Base-by-base conservation (phyloP, 1,139 yeast species). In the Candida dubliniensis region DNA sequence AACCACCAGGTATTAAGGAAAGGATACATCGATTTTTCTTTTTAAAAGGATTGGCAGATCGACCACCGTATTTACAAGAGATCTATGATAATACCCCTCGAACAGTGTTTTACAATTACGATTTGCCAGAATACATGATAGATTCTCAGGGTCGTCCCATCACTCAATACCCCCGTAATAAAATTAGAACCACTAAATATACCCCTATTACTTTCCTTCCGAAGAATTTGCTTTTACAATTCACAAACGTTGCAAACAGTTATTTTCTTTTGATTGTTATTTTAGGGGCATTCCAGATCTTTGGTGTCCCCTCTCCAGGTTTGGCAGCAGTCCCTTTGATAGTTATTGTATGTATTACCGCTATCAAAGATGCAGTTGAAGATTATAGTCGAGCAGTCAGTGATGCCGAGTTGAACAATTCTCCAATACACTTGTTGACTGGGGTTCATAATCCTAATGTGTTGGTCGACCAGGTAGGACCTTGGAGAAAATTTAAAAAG, bases 121-220 rank as follows among this genome's bases (percentile, higher is more conserved):
- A 58, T 3, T 51, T 71, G 34, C 77, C 77, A 0, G 54, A 53
- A 2, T 51, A 57, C 30, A 57, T 70, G 66, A 51, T 41, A 38
- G 61, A 62, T 35, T 49, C 54, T 3, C 74, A 81, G 5, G 89
- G 89, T 12, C 64, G 72, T 44, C 95, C 95, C 0, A 55, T 69
- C 5, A 58, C 66, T 9, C 52, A 59, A 11, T 93, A 84, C 61
- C 83, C 95, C 2, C 77, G 96, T 61, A 93, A 93, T 69, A 93
- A 93, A 65, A 89, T 93, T 56, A 84, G 97, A 69, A 91, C 99
- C 1, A 90, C 99, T 4, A 91, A 90, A 66, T 93, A 93, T 64
- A 91, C 98, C 8, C 96, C 97, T 5, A 60, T 93, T 41, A 72
- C 95, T 5, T 93, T 93, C 57, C 59, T 93, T 37, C 98, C 98